A percentile compares a stretch with the other conserved stretches of the same genome.
Evolutionary conservation across 148 eudicot genomes (phyloP).

Genomic region (Spergularia marina): DNA sequence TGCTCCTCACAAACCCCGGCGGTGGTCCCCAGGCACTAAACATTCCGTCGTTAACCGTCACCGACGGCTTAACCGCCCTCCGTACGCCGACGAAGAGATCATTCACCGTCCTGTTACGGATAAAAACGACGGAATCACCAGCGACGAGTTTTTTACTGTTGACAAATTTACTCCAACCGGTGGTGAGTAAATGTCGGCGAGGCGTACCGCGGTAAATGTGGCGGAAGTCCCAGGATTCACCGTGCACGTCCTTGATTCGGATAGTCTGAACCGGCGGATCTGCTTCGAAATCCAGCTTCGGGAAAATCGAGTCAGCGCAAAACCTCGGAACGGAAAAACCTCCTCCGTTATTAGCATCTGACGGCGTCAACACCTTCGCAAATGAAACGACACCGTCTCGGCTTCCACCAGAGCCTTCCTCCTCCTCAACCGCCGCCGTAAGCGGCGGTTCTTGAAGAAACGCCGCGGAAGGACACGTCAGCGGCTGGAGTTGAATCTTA

Average conservation of each 20-base stretch:
- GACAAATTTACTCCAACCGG: slow-evolving; percentile 89
- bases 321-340: slow-evolving; percentile 86
- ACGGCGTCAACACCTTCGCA: slow-evolving; percentile 66
- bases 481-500: slow-evolving; percentile 40
- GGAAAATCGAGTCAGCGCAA: slow-evolving; percentile 76
- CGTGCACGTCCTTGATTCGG: slow-evolving; percentile 40
- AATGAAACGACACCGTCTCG: slow-evolving; percentile 36
- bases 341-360: slow-evolving; percentile 88
- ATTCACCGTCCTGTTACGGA: slow-evolving; percentile 23
- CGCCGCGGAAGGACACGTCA: not conserved
- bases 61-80: slow-evolving; percentile 33
- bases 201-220: slow-evolving; percentile 89
- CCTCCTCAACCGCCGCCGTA: not conserved
- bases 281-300: slow-evolving; percentile 46
- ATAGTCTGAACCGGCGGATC: slow-evolving; percentile 77
- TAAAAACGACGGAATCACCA: slow-evolving; percentile 70
- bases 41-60: not conserved
- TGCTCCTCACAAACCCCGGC: slow-evolving; percentile 27
- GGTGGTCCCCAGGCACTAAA: not conserved
- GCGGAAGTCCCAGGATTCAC: slow-evolving; percentile 53
- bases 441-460: not conserved
- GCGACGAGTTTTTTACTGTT: slow-evolving; percentile 61
- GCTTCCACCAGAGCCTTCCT: not conserved
- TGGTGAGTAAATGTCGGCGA: slow-evolving; percentile 71
- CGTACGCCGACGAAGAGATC: slow-evolving; percentile 59